Base-by-base conservation (phyloP, 2,329 filamentous ascomycete genomes). In the Colletotrichum paranaense region DNA sequence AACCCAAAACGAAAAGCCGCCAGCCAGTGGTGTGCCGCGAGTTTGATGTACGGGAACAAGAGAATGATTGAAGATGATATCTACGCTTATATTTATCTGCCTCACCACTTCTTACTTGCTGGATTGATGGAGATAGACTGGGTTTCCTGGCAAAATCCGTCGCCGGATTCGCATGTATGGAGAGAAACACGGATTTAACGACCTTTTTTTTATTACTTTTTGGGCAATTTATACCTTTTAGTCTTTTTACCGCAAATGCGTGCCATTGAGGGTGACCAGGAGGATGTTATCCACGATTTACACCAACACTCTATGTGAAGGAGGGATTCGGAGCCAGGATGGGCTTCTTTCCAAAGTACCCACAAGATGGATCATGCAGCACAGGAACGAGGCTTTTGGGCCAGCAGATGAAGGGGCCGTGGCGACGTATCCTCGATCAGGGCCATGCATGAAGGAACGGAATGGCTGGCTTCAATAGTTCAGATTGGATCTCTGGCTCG, bases 101-200 rank as follows among this genome's bases (percentile, higher is more conserved):
- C 24, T 73, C 32, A 14, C 19, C 30, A 62, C 32, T 53, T 46
- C 22, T 24, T 35, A 67, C 30, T 60, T 76, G 28, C 76, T 77
- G 78, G 77, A 16, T 38, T 55, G 78, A 80, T 81, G 81, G 79
- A 79, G 79, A 82, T 84, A 86, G 83, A 86, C 76, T 78, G 24
- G 30, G 75, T 80, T 78, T 76, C 76, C 79, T 79, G 79, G 80
- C 81, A 80, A 42, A 42, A 79, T 84, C 82, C 80, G 82, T 81
- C 82, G 79, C 84, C 81, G 83, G 84, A 84, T 84, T 77, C 79
- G 62, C 59, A 53, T 30, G n/a, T 30, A 42, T 9, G 60, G 63
- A 62, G 56, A 67, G 62, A 70, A 69, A 75, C 32, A 69, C 52
- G 57, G 42, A 49, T 60, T 59, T 59, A 35, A 60, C 30, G 58